These are phyloP conservation scores for Chenopodium berlandieri DNA, from an alignment of 148 eudicot species.

Conservation along the genomic window DNA sequence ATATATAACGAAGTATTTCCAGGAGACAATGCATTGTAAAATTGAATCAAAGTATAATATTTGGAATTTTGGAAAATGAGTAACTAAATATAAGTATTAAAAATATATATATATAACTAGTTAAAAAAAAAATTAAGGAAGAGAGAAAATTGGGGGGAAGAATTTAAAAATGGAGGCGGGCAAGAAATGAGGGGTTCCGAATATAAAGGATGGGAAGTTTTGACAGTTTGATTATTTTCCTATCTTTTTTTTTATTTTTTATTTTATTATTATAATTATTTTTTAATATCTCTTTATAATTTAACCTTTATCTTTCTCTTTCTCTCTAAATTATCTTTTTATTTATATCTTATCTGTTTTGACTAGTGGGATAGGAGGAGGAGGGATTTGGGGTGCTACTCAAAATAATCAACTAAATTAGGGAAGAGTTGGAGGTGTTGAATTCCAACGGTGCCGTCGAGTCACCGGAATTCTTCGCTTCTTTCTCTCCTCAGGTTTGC, in stretches of 20 bases:
- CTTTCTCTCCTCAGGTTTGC: constrained; percentile 25
- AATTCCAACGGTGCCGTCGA: constrained; percentile 18
- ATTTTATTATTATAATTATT: no score
- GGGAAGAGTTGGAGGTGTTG: constrained; percentile 27
- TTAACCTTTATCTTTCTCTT: neutral
- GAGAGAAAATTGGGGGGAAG: constrained; percentile 12
- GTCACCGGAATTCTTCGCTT: constrained; percentile 29
- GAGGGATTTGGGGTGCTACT: neutral
- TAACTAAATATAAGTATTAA: no score
- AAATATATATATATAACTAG: neutral
- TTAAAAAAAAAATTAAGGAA: neutral
- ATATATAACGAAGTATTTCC: no score
- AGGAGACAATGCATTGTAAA: no score
- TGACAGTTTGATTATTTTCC: neutral
- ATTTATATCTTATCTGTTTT: neutral
- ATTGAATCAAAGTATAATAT: no score
- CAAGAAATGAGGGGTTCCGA: constrained; percentile 21
- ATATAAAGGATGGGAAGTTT: constrained; percentile 9
- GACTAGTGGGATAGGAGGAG: neutral
- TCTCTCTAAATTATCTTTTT: neutral
- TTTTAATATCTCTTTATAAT: neutral
- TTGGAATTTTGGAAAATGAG: no score
- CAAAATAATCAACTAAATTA: neutral
- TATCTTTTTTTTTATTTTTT: neutral
- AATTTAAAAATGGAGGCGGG: constrained; percentile 19